Evolutionary conservation across 192 early-diverging fungal genomes (phyloP), one percentile per base, ranked within the genome.

Genomic region (Umbelopsis sp.): DNA sequence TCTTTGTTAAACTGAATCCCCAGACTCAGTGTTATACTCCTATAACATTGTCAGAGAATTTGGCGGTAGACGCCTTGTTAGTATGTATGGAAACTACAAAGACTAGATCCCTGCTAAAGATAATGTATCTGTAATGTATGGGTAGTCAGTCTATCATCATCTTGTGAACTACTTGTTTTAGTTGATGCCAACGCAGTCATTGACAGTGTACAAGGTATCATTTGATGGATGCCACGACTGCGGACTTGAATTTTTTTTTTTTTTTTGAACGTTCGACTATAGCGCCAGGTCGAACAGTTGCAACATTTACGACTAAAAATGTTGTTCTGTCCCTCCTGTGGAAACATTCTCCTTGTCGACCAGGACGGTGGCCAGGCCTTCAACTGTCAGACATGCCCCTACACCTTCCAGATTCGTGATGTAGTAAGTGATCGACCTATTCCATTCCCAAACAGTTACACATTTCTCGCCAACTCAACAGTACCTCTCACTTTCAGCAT

Each of bases 241-340:
- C 38, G 38, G 38, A 41, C 38, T 41, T 41, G 38, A 41, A 41
- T 56, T 62, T 62, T 62, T 34, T 29, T 62, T 62, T 62, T 62
- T 34, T 62, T 62, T 62, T 62, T 17, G 14, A 14, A 14, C 16
- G 31, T 62, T 26, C 26, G 24, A n/a, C 8, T 22, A 11, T 53
- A n/a, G 52, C 24, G 17, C 29, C 31, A 62, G 38, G 1, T 41
- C 12, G 38, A 41, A 41, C 38, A 41, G 38, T 41, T 41, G 12
- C 38, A 41, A 11, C 38, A 24, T 3, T 20, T 24, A 66, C 17
- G 14, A 41, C 14, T 24, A 11, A 47, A 56, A 50, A 95, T 95
- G 94, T 88, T 91, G 78, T 97, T 95, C 79, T 97, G 96, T 74
- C 94, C 96, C 17, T 83, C 82, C 20, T 97, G 96, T 82, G 86